phyloP scores from a whole-genome alignment of 139 green algal species.

The Chlorella sp. region DNA sequence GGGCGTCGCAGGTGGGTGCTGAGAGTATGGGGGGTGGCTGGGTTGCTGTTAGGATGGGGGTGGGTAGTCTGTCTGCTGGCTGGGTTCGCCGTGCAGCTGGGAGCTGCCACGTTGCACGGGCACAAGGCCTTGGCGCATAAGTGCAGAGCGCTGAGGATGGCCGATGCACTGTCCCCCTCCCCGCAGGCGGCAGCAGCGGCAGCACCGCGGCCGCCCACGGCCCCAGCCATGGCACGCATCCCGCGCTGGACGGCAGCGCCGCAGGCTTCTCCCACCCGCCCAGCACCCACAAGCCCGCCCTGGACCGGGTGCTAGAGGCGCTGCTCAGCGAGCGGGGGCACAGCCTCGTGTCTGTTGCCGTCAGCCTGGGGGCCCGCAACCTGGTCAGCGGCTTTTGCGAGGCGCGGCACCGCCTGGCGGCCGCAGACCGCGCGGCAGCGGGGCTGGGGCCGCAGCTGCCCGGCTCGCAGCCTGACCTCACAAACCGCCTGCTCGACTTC shows the following conservation, averaged over 20 bases:
- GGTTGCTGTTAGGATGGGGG: background rate
- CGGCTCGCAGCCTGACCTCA: constrained; percentile 1
- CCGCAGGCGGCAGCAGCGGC: background rate
- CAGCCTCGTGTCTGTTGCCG: constrained; percentile 51
- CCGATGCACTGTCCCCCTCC: background rate
- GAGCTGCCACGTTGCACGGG: background rate
- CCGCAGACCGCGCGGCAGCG: background rate
- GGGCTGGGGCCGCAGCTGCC: background rate
- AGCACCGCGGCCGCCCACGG: background rate
- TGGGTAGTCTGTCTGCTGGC: background rate
- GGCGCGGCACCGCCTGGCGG: constrained; percentile 15
- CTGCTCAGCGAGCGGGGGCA: constrained; percentile 48
- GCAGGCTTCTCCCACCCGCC: background rate
- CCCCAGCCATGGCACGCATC: background rate
- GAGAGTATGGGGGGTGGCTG: background rate
- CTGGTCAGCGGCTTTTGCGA: constrained; percentile 32
- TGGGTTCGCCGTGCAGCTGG: background rate
- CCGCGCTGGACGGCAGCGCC: background rate
- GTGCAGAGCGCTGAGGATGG: no score
- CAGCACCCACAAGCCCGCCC: background rate
- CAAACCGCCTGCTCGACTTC: constrained; percentile 38
- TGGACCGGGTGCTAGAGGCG: constrained; percentile 47
- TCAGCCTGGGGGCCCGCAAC: constrained; percentile 52
- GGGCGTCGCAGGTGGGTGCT: constrained; percentile 24
- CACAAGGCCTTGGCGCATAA: no score